Percentiles rank a stretch among this genome's conserved stretches.
Conservation (phyloP, 306 rosid genomes). For the Lathyrus oleraceus region DNA sequence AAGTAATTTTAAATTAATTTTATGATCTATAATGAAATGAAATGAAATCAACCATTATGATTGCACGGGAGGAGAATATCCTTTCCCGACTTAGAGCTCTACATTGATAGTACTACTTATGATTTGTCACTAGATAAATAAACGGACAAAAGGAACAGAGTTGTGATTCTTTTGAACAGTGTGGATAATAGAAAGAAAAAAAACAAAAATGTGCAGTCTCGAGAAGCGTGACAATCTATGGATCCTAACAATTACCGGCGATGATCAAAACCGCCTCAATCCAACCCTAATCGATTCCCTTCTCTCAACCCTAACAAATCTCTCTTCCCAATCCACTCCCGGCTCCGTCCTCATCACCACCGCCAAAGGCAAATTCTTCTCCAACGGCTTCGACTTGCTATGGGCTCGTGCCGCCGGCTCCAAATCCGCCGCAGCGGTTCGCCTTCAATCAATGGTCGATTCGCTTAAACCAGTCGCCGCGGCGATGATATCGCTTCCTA, state of each 20-base stretch:
- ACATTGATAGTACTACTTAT: too few species aligned
- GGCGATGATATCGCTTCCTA: conserved; percentile 59
- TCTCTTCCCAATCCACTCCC: conserved; percentile 48
- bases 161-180: too few species aligned
- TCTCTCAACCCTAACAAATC: conserved; percentile 45
- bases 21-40: too few species aligned
- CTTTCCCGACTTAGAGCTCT: too few species aligned
- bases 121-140: too few species aligned
- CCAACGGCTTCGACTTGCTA: conserved; percentile 73
- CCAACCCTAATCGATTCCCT: conserved; percentile 54
- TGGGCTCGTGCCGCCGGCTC: conserved; percentile 63
- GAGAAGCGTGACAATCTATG: conserved; percentile 65
- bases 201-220: conserved; percentile 48
- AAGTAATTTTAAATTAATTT: too few species aligned
- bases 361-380: conserved; percentile 65
- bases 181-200: too few species aligned
- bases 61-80: too few species aligned
- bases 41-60: too few species aligned
- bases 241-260: conserved; percentile 61
- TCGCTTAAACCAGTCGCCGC: conserved; percentile 55
- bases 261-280: conserved; percentile 57
- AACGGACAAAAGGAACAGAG: too few species aligned
- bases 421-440: conserved; percentile 37
- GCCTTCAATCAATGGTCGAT: conserved; percentile 45
- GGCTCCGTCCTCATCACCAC: conserved; percentile 78